Conservation (phyloP, 2,329 filamentous ascomycete species). For the Colletotrichum sp. region DNA sequence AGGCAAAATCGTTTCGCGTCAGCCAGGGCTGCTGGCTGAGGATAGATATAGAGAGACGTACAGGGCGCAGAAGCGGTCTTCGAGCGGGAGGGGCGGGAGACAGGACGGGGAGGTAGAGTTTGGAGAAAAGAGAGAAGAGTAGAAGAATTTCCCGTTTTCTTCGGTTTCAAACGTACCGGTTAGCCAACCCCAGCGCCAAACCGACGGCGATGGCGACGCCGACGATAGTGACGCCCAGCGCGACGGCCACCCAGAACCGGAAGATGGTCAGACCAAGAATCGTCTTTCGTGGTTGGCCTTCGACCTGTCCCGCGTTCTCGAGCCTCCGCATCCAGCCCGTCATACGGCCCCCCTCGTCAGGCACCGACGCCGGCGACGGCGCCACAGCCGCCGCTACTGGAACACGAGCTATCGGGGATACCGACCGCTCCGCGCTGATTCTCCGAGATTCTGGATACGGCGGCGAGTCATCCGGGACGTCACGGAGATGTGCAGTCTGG, state of each 20-base stretch:
- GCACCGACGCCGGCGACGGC: not conserved
- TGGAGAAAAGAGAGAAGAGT: not conserved
- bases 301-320: not conserved
- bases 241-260: constrained; percentile 17
- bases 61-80: not conserved
- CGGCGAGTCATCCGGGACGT: not conserved
- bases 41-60: not conserved
- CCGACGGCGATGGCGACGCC: constrained; percentile 18
- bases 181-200: constrained; percentile 17
- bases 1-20: constrained; percentile 1
- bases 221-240: constrained; percentile 12
- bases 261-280: constrained; percentile 17
- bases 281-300: constrained; percentile 3
- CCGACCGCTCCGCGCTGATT: not conserved
- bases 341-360: not conserved
- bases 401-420: not conserved
- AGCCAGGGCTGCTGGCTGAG: constrained; percentile 12
- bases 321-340: constrained; percentile 8
- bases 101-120: not conserved
- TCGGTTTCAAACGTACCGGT: constrained; percentile 17
- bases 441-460: not conserved
- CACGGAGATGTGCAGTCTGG: not conserved
- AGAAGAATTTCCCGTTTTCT: not conserved
- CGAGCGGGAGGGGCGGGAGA: not conserved
- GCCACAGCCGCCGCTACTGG: not conserved